Base-by-base conservation (phyloP, 208 protist genomes). In the Crithidia acanthocephali region DNA sequence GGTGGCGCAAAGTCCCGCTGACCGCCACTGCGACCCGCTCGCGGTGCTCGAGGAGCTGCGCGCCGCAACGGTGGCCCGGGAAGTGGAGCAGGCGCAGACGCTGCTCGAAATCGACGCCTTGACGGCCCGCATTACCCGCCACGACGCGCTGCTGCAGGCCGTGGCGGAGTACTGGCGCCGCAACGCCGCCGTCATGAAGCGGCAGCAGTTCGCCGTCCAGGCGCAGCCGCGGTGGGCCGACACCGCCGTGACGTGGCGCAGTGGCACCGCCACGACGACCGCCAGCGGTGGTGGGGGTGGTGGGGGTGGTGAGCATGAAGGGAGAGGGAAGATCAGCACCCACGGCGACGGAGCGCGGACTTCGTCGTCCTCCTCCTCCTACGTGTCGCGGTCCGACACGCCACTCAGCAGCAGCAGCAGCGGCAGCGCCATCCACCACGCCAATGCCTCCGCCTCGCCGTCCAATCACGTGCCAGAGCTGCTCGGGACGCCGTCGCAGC, bases 151-250 rank as follows among this genome's bases (percentile, higher is more conserved):
- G 11, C 51, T 88, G 9, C 56, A 79, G 15, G 59, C 50, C 15
- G 80, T 85, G 15, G 64, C 72, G 2, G 76, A 81, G 61, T 93
- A 93, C 74, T 93, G 87, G 87, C 76, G 80, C 6, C 79, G 68
- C 50, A 90, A 90, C 58, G 83, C 75, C 2, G 66, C 61, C 13
- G 69, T 74, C 18, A 67, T 90, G 37, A 65, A 74, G 45, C 76
- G 71, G 15, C 58, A 62, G 32, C 59, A 68, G 28, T 78, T 72
- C 55, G 65, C 67, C 10, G 65, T 72, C 48, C 75, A 71, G 61
- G 22, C 65, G 68, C 68, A 76, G 27, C 75, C 67, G 48, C 22
- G 15, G 9, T 68, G 48, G 1, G 23, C 15, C 6, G 15, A 18
- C 23, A 6, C 33, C 2, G 48, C 10, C 23, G 62, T 68, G 20